A percentile compares a stretch with the other conserved stretches of the same genome.
These are phyloP conservation scores for Fusarium brevicatenulatum DNA, from an alignment of 2,329 filamentous ascomycete genomes.

Conservation along the genomic window DNA sequence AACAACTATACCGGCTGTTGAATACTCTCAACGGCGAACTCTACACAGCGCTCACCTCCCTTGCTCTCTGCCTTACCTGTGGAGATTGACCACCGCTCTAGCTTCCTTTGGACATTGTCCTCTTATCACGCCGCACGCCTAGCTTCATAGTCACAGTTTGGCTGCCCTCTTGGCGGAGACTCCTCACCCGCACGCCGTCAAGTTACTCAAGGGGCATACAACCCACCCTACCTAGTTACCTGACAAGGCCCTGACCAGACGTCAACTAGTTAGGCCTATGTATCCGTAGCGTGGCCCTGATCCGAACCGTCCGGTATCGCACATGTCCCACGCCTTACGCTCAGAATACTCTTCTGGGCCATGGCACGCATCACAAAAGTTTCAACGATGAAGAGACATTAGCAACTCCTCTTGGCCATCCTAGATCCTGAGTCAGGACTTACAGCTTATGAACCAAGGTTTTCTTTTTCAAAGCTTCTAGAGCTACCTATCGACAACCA, in stretches of 20 bases:
- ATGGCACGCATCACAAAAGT: neutral
- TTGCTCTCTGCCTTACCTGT: slow-evolving; percentile 33
- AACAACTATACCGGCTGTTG: slow-evolving; percentile 21
- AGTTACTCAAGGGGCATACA: slow-evolving; percentile 19
- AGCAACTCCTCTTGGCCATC: neutral
- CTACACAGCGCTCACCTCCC: slow-evolving; percentile 22
- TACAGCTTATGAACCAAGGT: neutral
- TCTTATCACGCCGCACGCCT: slow-evolving; percentile 27
- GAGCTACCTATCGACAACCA: neutral
- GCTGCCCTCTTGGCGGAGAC: slow-evolving; percentile 29
- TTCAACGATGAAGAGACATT: neutral
- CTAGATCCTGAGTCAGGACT: neutral
- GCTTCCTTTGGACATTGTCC: slow-evolving; percentile 8
- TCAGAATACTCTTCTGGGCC: slow-evolving; percentile 7
- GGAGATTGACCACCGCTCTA: slow-evolving; percentile 29
- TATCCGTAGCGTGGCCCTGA: slow-evolving; percentile 6
- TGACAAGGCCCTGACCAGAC: slow-evolving; percentile 26
- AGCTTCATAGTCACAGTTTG: slow-evolving; percentile 19
- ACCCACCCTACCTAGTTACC: slow-evolving; percentile 22
- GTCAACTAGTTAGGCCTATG: slow-evolving; percentile 16
- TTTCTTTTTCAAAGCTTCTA: neutral
- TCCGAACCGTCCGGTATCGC: slow-evolving; percentile 38
- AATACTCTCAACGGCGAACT: slow-evolving; percentile 18
- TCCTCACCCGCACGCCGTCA: slow-evolving; percentile 22
- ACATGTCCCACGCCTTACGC: slow-evolving; percentile 7